A percentile compares a stretch with the other conserved stretches of the same genome.
Evolutionary conservation across 768 basidiomycete genomes (phyloP).

Genomic region (Boletus sensibilis): DNA sequence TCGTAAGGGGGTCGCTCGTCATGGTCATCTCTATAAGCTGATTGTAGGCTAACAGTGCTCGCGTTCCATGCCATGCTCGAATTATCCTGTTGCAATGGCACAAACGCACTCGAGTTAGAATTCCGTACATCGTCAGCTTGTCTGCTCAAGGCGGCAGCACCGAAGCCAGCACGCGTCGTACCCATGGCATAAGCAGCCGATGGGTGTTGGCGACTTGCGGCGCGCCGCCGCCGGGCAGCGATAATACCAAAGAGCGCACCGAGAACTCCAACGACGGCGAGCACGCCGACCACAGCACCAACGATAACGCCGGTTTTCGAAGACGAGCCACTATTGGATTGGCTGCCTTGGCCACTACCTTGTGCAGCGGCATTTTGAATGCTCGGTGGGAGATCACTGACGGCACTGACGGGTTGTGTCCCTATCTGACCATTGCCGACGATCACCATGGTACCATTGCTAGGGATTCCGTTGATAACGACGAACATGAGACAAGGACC

Average conservation of each 20-base stretch:
- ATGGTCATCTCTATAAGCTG: constrained; percentile 37
- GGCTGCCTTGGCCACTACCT: constrained; percentile 28
- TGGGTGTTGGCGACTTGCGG: constrained; percentile 31
- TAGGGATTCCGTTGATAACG: constrained; percentile 81
- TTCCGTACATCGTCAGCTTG: constrained; percentile 31
- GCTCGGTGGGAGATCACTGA: constrained; percentile 32
- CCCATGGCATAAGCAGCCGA: constrained; percentile 42
- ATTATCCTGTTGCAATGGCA: constrained; percentile 68
- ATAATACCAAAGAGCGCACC: constrained; percentile 44
- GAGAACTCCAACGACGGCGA: constrained; percentile 31
- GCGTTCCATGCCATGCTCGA: constrained; percentile 57
- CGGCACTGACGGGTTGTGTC: constrained; percentile 50
- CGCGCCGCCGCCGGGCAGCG: constrained; percentile 51
- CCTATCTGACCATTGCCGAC: constrained; percentile 80
- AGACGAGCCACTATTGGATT: constrained; percentile 21
- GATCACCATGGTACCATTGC: constrained; percentile 71
- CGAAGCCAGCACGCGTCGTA: constrained; percentile 30
- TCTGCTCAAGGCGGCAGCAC: constrained; percentile 20
- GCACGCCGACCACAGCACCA: constrained; percentile 30
- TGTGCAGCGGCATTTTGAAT: constrained; percentile 43
- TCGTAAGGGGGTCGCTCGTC: constrained; percentile 24
- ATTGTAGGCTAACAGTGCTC: constrained; percentile 47
- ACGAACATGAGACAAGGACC: constrained; percentile 87
- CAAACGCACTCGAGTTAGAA: constrained; percentile 69
- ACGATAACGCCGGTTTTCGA: constrained; percentile 27